Conservation (phyloP, 345 rosid genomes). For the Excoecaria cochinchinensis region DNA sequence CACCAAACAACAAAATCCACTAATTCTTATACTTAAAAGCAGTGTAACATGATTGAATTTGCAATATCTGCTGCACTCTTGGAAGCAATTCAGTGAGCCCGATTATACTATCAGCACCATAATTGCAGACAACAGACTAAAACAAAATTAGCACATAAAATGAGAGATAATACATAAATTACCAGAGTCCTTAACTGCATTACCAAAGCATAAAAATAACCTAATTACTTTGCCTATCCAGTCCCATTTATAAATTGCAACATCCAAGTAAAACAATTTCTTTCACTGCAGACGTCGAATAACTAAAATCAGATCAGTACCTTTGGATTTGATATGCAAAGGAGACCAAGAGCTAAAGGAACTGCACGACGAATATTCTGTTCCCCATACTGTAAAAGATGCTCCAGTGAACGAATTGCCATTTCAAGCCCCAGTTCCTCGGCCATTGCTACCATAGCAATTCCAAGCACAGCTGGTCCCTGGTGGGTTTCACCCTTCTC, state of each 20-base stretch:
- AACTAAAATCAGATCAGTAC: conserved; percentile 29
- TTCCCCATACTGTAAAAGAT: conserved; percentile 91
- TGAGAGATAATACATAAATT: not conserved
- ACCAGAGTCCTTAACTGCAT: not conserved
- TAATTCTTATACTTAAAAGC: not conserved
- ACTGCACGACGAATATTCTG: conserved; percentile 84
- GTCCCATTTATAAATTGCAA: not conserved
- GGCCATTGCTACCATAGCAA: conserved; percentile 99
- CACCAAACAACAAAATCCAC: not conserved
- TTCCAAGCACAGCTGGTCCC: conserved; percentile 95
- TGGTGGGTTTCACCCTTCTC: conserved; percentile 87
- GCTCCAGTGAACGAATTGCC: conserved; percentile 93
- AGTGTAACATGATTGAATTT: not conserved
- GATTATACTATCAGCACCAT: not conserved
- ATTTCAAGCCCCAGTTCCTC: conserved; percentile 97
- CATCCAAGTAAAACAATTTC: not conserved
- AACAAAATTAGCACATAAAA: not conserved
- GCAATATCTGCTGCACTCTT: not conserved
- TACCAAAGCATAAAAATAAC: not conserved
- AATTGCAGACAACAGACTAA: not conserved
- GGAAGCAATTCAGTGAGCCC: not conserved
- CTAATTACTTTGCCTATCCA: not conserved
- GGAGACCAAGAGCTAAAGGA: conserved; percentile 97
- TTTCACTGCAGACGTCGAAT: not conserved
- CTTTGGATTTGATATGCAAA: conserved; percentile 97